Evolutionary conservation across 2,329 filamentous ascomycete species (phyloP).

Genomic region (Neonectria coccinea): DNA sequence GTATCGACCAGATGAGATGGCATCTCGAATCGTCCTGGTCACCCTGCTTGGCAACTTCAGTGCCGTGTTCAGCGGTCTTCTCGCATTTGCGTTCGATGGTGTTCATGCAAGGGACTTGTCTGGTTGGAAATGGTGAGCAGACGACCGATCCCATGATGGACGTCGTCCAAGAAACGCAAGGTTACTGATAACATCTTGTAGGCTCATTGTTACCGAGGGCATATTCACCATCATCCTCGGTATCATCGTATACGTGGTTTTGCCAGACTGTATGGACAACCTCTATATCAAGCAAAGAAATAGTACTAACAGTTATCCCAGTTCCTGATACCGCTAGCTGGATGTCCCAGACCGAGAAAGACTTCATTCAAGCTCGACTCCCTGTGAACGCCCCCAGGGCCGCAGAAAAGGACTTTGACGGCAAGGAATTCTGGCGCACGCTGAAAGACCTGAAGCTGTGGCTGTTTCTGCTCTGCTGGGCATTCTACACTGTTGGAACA

Average conservation of each 20-base stretch:
- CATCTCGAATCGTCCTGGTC: slow-evolving; percentile 55
- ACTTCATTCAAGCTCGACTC: slow-evolving; percentile 60
- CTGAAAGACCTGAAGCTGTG: slow-evolving; percentile 57
- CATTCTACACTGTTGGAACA: background rate
- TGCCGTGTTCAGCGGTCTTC: slow-evolving; percentile 55
- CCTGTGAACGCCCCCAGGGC: slow-evolving; percentile 57
- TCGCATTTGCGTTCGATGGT: slow-evolving; percentile 58
- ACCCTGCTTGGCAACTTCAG: slow-evolving; percentile 58
- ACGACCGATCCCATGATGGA: background rate
- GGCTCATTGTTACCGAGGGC: slow-evolving; percentile 9
- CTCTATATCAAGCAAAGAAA: no score
- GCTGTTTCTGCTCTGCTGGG: slow-evolving; percentile 47
- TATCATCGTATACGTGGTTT: slow-evolving; percentile 5
- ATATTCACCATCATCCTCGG: slow-evolving; percentile 11
- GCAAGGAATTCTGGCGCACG: slow-evolving; percentile 52
- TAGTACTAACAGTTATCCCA: slow-evolving; percentile 49
- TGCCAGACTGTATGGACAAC: slow-evolving; percentile 8
- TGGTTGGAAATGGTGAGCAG: slow-evolving; percentile 43
- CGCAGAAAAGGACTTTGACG: slow-evolving; percentile 55
- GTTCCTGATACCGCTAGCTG: slow-evolving; percentile 58
- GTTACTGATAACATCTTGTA: background rate
- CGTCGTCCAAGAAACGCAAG: no score
- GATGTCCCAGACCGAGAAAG: slow-evolving; percentile 59
- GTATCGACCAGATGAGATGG: slow-evolving; percentile 62
- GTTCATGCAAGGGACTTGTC: slow-evolving; percentile 52